phyloP scores from a whole-genome alignment of 139 green algal species.

The Micractinium conductrix region DNA sequence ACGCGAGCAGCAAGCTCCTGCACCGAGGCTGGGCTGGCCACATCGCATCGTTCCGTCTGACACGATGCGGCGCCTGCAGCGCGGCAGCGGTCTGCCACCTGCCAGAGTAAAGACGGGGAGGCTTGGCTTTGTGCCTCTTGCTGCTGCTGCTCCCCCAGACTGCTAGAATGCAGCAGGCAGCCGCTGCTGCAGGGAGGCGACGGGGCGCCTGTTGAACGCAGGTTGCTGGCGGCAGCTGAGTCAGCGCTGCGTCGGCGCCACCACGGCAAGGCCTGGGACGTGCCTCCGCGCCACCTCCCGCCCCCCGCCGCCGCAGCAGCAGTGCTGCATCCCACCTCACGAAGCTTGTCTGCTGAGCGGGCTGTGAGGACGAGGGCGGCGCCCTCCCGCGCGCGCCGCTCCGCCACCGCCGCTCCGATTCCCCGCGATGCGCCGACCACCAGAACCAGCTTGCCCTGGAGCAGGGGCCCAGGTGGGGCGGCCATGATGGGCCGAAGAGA shows the following conservation, averaged over 20 bases:
- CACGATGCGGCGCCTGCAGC: not conserved
- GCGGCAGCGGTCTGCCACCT: not conserved
- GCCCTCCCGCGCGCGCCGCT: not conserved
- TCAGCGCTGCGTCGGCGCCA: no score
- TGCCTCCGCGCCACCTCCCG: no score
- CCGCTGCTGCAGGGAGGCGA: no score
- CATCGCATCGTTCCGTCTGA: not conserved
- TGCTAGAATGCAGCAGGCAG: not conserved
- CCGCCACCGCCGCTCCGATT: not conserved
- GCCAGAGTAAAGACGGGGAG: not conserved
- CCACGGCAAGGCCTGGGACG: no score
- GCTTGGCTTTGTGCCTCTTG: not conserved
- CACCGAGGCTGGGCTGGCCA: not conserved
- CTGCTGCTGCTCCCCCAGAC: not conserved
- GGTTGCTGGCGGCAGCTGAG: not conserved
- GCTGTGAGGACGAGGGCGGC: not conserved
- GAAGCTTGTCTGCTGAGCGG: not conserved
- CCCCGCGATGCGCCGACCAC: not conserved
- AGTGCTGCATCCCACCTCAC: not conserved
- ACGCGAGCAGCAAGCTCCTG: constrained; percentile 35
- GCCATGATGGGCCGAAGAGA: no score
- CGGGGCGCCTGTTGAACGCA: no score
- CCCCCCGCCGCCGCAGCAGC: no score
- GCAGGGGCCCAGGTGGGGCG: no score
- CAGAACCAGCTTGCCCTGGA: constrained; percentile 3